Base-by-base conservation (phyloP, 2,329 filamentous ascomycete species). In the Elsinoe fawcettii region DNA sequence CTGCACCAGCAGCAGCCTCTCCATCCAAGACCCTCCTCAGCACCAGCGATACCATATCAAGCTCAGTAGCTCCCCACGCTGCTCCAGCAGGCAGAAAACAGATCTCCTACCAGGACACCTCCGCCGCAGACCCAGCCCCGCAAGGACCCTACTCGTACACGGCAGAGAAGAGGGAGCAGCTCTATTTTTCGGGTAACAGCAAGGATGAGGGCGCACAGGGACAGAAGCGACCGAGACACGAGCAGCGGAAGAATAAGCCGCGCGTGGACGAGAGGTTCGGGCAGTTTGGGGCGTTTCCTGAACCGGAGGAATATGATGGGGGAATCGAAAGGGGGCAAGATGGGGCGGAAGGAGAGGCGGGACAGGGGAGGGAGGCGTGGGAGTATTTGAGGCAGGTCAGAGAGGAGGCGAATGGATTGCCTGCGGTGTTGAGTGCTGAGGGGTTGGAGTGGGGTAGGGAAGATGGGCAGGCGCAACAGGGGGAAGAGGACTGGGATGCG, bases 371-470 rank as follows among this genome's bases (percentile, higher is more conserved):
- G 30, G 84, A 87, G 70, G 85, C 85, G 1, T 72, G 89, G 65
- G 83, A 82, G 54, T 90, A 90, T 72, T 70, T 90, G 60, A 78
- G 77, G 63, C 82, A 85, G 70, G 86, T 90, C 57, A 79, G 86
- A 86, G 88, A 75, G 78, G 80, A 67, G 56, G 54, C 54, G 14
- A 32, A 49, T 12, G 54, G 54, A 14, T 34, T 56, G 30, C 54
- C 54, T 12, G 43, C n/a, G 18, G 43, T 56, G 20, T 56, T 46
- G 9, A 23, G 25, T 25, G 54, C 41, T 32, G 53, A n/a, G 14
- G 3, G 9, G 7, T 51, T 14, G 25, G 20, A 7, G 25, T 12
- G 30, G 12, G 34, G n/a, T n/a, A n/a, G 27, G 4, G 43, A 39
- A 11, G 43, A 51, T 18, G 34, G 51, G 1, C 51, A 9, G 53